Evolutionary conservation across 495 filamentous ascomycete genomes (phyloP).

Genomic region (Podospora comata): DNA sequence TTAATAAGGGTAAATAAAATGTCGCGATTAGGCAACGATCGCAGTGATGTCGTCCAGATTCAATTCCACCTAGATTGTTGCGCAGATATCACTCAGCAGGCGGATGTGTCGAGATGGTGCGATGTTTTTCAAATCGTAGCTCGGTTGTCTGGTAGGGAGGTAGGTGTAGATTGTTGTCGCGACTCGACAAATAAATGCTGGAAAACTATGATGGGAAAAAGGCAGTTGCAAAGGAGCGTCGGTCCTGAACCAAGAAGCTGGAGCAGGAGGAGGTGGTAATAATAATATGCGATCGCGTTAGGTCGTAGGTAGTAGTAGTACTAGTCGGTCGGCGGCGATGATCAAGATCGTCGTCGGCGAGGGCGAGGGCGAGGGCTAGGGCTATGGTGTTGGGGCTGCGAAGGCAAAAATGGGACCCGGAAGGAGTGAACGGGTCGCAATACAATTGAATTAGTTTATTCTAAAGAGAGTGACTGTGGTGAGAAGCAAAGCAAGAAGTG

Average conservation of each 20-base stretch:
- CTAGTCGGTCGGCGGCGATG: not conserved
- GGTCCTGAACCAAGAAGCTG: conserved; percentile 31
- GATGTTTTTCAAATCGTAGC: not conserved
- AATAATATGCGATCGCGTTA: not conserved
- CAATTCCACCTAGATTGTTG: not conserved
- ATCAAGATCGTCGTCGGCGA: conserved; percentile 10
- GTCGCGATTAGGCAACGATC: not conserved
- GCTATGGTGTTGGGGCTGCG: conserved; percentile 21
- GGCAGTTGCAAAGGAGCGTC: conserved; percentile 33
- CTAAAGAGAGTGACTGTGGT: conserved; percentile 45
- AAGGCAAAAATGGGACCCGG: conserved; percentile 34
- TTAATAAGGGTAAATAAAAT: not conserved
- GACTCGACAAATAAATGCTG: conserved; percentile 11
- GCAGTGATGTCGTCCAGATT: not conserved
- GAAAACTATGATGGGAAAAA: conserved; percentile 25
- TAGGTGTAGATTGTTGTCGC: not conserved
- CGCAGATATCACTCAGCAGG: not conserved
- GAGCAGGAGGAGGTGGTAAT: conserved; percentile 27
- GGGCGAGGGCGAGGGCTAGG: not conserved
- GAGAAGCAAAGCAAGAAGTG: conserved; percentile 37
- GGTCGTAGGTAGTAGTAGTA: not conserved
- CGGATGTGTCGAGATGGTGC: not conserved
- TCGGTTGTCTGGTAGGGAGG: not conserved
- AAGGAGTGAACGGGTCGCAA: conserved; percentile 40
- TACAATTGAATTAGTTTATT: conserved; percentile 27